phyloP scores from a whole-genome alignment of 441 rosid genomes.

The Euphorbia corollata region DNA sequence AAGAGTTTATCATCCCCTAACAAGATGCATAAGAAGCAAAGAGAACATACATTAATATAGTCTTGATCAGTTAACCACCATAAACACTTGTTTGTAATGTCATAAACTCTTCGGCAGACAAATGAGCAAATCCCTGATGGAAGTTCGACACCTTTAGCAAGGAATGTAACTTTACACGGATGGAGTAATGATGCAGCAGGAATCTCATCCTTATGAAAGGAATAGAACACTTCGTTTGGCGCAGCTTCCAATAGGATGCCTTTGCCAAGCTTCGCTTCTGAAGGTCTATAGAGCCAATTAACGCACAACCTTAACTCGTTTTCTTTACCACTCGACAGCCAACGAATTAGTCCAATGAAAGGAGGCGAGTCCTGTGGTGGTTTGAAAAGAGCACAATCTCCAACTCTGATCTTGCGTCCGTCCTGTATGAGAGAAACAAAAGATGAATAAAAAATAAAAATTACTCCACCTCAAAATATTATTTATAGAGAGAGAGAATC shows the following conservation, averaged over 20 bases:
- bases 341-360: conserved; percentile 68
- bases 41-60: conserved; percentile 60
- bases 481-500: background rate
- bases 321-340: conserved; percentile 43
- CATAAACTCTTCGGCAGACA: conserved; percentile 83
- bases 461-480: background rate
- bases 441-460: no score
- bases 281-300: conserved; percentile 80
- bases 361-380: conserved; percentile 71
- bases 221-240: conserved; percentile 86
- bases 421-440: conserved; percentile 48
- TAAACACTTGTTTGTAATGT: conserved; percentile 56
- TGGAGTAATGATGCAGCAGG: conserved; percentile 76
- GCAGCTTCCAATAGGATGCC: conserved; percentile 71
- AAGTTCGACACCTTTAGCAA: conserved; percentile 67
- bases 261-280: conserved; percentile 82
- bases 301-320: conserved; percentile 48
- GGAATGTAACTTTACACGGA: conserved; percentile 86
- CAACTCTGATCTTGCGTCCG: conserved; percentile 71
- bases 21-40: background rate
- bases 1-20: background rate
- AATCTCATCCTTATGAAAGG: conserved; percentile 88
- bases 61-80: conserved; percentile 96
- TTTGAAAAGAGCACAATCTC: conserved; percentile 87
- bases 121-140: conserved; percentile 70